These are phyloP conservation scores for Starmerella bombicola DNA, from an alignment of 805 yeast species.

Conservation along the genomic window DNA sequence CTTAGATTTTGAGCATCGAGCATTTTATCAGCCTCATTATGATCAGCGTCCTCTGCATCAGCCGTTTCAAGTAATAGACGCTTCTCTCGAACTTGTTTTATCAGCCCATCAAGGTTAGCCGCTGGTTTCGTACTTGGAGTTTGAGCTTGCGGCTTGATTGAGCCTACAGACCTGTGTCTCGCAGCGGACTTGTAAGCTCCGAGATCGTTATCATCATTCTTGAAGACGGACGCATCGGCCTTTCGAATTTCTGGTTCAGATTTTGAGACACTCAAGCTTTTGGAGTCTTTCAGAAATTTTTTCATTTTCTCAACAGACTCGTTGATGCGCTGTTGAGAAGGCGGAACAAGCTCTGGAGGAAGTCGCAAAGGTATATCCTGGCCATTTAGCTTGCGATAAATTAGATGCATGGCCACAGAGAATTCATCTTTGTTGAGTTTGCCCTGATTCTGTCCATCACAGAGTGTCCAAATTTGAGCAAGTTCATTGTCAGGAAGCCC, in stretches of 20 bases:
- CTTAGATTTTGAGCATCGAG: slow-evolving; percentile 33
- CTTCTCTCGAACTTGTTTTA: slow-evolving; percentile 58
- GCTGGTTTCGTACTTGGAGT: not conserved
- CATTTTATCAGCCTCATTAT: slow-evolving; percentile 30
- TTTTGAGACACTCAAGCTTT: slow-evolving; percentile 25
- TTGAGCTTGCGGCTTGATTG: not conserved
- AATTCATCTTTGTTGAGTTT: slow-evolving; percentile 79
- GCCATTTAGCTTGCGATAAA: slow-evolving; percentile 82
- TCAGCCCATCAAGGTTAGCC: slow-evolving; percentile 38
- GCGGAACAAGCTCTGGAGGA: slow-evolving; percentile 85
- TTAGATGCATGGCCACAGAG: slow-evolving; percentile 93
- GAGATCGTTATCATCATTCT: slow-evolving; percentile 53
- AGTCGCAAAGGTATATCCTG: slow-evolving; percentile 66
- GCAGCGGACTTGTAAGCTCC: slow-evolving; percentile 50
- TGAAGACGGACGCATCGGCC: slow-evolving; percentile 47
- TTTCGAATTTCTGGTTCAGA: slow-evolving; percentile 1
- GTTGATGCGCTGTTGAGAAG: slow-evolving; percentile 62
- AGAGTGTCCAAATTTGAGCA: slow-evolving; percentile 81
- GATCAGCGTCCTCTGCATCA: slow-evolving; percentile 43
- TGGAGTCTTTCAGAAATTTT: slow-evolving; percentile 37
- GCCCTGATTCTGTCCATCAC: slow-evolving; percentile 74
- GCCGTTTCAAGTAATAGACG: slow-evolving; percentile 52
- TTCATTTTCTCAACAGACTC: slow-evolving; percentile 62
- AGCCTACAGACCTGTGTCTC: slow-evolving; percentile 37
- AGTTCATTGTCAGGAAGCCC: slow-evolving; percentile 77